Evolutionary conservation across 345 rosid genomes (phyloP), one percentile per base, ranked within the genome.

Genomic region (Eucalyptus pumila): DNA sequence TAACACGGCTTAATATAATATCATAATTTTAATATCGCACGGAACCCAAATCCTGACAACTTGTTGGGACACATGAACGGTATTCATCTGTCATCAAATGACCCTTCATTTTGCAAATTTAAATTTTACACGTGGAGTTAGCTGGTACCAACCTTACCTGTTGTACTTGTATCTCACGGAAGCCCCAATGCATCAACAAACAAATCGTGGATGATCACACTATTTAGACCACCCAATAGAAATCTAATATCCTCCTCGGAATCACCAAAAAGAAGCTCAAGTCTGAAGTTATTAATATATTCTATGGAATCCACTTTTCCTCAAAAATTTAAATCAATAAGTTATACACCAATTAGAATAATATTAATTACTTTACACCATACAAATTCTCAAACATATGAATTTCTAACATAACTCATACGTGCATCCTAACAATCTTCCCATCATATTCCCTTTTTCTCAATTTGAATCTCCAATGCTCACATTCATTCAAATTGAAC

Each of bases 251-350:
- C 58, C 9, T 52, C 2, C 5, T 8, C 0, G 1, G 11, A 52
- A 19, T 19, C 1, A 0, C 2, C 0, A 52, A 52, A 8, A 52
- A 19, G 10, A 52, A 52, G 11, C 5, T 8, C 10, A 52, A 19
- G 1, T 19, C 11, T 0, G 0, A 52, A 52, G 26, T 52, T 1
- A 52, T 52, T 52, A 52, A 21, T 52, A 21, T 21, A 52, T 52
- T 0, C 1, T 21, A 52, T 19, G 0, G 0, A 0, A 52, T 11
- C 5, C 10, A 52, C 0, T 52, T 52, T 17, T 4, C 1, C 2
- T 8, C 0, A 4, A 52, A 52, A 52, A 19, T 1, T 52, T 19
- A 52, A 52, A 52, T 52, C 5, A 21, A 19, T 19, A 8, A 52
- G 5, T 52, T 52, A 52, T 52, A 52, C 1, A 1, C 4, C 10